Base-by-base conservation (phyloP, 2,329 filamentous ascomycete genomes). In the Diaporthe destruens region DNA sequence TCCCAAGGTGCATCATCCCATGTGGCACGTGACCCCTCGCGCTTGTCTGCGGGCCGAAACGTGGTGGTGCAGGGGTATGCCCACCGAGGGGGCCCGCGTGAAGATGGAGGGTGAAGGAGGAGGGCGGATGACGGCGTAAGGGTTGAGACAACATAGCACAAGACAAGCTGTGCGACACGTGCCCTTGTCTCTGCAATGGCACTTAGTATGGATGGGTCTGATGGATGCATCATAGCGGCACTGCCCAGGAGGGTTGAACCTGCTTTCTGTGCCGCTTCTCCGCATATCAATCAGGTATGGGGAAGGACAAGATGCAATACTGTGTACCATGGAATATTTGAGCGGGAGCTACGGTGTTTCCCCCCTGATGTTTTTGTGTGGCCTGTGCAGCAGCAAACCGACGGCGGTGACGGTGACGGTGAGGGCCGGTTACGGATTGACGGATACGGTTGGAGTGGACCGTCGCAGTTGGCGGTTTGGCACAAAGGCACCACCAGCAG, bases 41-140 rank as follows among this genome's bases (percentile, higher is more conserved):
- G 47, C 61, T 66, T 66, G 47, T 39, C 11, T n/a, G 61, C 61
- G 61, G 61, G 61, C 61, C 61, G 61, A 25, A 66, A 66, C 61
- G 47, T 53, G 61, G 29, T 51, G 20, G 2, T 66, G 47, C 61
- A 66, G 61, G 61, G 61, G 39, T 39, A 23, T n/a, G 61, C 61
- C 61, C 61, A 39, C 61, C 29, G 32, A 29, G 9, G 44, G 51
- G 32, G 20, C 59, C 49, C 59, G 42, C 29, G 25, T 25, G 42
- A 63, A n/a, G 39, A 34, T 25, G 44, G n/a, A 36, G n/a, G 12
- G 47, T 44, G 44, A 47, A 47, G 44, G n/a, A 36, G 36, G 25
- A n/a, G 51, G 29, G 44, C 61, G 61, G 61, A 53, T 66, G 61
- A 66, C 61, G 47, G 32, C 47, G 61, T 66, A 49, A 0, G 25